Evolutionary conservation across 179 eudicot genomes (phyloP), one percentile per base, ranked within the genome.

Genomic region (Spergularia azorica): DNA sequence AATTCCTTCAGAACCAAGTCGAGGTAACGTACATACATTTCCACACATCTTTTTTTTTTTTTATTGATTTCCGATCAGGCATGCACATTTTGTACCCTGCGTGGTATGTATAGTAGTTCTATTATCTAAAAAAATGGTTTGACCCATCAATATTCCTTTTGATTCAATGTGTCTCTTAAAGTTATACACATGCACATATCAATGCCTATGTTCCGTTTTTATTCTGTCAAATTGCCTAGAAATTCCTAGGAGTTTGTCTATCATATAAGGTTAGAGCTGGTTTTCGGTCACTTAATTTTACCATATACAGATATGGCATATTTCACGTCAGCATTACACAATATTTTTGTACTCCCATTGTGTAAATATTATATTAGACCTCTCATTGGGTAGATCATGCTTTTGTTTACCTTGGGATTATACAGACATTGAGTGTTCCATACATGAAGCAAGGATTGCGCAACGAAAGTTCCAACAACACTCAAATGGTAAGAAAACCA

Each of bases 401-500:
- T 1, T 39, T 71, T 71, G 18, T 56, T 55, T 55, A 3, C 20
- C 14, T 3, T 56, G n/a, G n/a, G n/a, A n/a, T n/a, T n/a, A 55
- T 84, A 82, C 84, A 93, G 98, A 93, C 98, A 41, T 73, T 93
- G 2, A 91, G 98, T 65, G 92, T 92, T 52, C 98, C 98, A 80
- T 93, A 91, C 86, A 89, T 93, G 97, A 93, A 91, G 88, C 84
- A 73, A 21, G 78, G 91, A 71, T 81, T 89, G 15, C 81, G 83
- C 78, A 84, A 79, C 87, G 87, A 82, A 82, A 80, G 79, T 80
- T 81, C 80, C 56, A 85, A 67, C 75, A 72, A 73, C 21, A 61
- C 73, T 20, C 80, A 71, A 68, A 85, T 82, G 88, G 94, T 92
- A 85, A 77, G 76, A 38, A 5, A 55, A 26, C 2, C 32, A 26